Evolutionary conservation across 768 basidiomycete genomes (phyloP).

Genomic region (Russula vinacea): DNA sequence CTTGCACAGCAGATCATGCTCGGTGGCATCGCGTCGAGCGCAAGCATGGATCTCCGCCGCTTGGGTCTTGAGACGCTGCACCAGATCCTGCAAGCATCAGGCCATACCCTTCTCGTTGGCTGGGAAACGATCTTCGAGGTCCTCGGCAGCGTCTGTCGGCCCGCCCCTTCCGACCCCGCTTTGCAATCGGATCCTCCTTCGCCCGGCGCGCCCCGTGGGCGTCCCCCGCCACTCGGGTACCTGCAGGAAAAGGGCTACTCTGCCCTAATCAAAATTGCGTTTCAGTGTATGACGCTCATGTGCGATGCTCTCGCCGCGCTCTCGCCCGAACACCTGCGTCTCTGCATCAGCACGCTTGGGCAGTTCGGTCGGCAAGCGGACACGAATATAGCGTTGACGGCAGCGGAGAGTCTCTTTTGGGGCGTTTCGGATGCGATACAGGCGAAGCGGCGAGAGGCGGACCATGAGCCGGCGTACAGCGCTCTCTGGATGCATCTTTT

Average conservation of each 20-base stretch:
- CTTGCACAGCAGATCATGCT: slow-evolving; percentile 75
- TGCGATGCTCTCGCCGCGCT: slow-evolving; percentile 88
- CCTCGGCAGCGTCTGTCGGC: slow-evolving; percentile 81
- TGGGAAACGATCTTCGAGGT: slow-evolving; percentile 95
- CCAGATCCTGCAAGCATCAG: slow-evolving; percentile 85
- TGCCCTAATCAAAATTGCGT: slow-evolving; percentile 83
- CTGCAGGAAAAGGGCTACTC: slow-evolving; percentile 67
- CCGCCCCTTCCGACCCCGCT: slow-evolving; percentile 39
- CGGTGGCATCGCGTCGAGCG: slow-evolving; percentile 39
- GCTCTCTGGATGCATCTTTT: slow-evolving; percentile 93
- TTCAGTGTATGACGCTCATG: slow-evolving; percentile 89
- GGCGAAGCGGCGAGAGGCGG: slow-evolving; percentile 63
- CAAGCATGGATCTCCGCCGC: slow-evolving; percentile 71
- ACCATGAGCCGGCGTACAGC: slow-evolving; percentile 69
- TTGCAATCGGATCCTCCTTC: slow-evolving; percentile 43
- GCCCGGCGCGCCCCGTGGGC: slow-evolving; percentile 28
- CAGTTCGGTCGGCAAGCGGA: slow-evolving; percentile 91
- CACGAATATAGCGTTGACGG: slow-evolving; percentile 93
- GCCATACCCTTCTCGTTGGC: slow-evolving; percentile 86
- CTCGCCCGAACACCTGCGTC: slow-evolving; percentile 72
- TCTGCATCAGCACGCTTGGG: slow-evolving; percentile 88
- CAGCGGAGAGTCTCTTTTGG: slow-evolving; percentile 91
- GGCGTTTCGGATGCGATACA: slow-evolving; percentile 95
- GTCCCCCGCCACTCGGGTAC: slow-evolving; percentile 48
- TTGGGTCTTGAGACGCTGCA: slow-evolving; percentile 90